Evolutionary conservation across 805 yeast genomes (phyloP), one percentile per base, ranked within the genome.

Genomic region (Lipomyces spencermartinsiae): DNA sequence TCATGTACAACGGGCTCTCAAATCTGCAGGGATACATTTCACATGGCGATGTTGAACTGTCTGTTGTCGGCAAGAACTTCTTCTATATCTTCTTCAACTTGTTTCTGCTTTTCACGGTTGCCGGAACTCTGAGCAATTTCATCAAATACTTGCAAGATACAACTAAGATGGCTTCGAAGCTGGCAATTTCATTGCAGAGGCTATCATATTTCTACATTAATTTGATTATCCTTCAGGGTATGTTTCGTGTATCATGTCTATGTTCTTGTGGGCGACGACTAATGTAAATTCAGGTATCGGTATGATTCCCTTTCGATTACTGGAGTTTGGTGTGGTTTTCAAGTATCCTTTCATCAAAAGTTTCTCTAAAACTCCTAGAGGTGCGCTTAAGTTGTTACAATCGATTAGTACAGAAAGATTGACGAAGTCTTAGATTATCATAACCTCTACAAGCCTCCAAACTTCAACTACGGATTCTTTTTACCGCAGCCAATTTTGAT

Each of bases 31-130:
- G 98, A 0, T 91, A 87, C 74, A 88, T 96, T 0, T 92, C 98
- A 5, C 89, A 90, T 74, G 93, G 97, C 53, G 98, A 95, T 73
- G 97, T 91, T 73, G 98, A 95, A 77, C 80, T 93, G 19, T 90
- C 97, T 0, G 86, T 93, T 31, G 96, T 94, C 1, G 88, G 95
- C 34, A 94, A 94, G 79, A 95, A 95, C 81, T 94, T 93, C 80
- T 93, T 95, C 77, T 95, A 93, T 78, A 90, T 93, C 49, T 95
- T 95, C 80, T 97, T 94, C 71, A 94, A 94, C 78, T 83, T 95
- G 84, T 95, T 94, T 76, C 82, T 94, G 76, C 97, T 94, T 34
- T 95, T 95, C 81, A 94, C 98, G 0, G 85, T 93, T 74, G 97
- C 96, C 7, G 97, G 97, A 71, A 92, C 97, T 0, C 94, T 95